Conservation (phyloP, 805 yeast genomes). For the Kuraishia borneana region DNA sequence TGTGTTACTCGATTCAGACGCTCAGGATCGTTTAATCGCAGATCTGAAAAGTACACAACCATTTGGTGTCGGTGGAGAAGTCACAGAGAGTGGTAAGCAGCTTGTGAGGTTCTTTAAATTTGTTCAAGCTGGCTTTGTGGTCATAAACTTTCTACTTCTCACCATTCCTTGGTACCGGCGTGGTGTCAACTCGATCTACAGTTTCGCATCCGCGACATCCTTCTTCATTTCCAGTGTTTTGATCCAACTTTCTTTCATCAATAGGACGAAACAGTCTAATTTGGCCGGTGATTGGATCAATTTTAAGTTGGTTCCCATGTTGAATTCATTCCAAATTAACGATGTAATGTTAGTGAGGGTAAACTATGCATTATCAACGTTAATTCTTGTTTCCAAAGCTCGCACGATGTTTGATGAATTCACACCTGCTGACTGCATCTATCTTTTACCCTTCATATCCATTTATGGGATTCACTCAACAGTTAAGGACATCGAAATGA, state of each 20-base stretch:
- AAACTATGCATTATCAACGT: conserved; percentile 3
- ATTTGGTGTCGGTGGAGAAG: conserved; percentile 6
- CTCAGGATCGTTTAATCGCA: conserved; percentile 11
- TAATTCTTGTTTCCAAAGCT: neutral
- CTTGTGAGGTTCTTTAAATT: conserved; percentile 6
- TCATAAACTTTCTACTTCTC: conserved; percentile 14
- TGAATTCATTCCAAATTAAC: neutral
- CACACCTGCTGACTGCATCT: conserved; percentile 11
- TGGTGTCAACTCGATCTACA: conserved; percentile 11
- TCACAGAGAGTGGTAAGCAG: conserved; percentile 4
- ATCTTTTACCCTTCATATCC: conserved; percentile 14
- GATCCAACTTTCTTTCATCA: conserved; percentile 10
- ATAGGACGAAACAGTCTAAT: conserved; percentile 1
- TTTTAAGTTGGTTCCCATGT: neutral
- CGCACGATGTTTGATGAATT: neutral
- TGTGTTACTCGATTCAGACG: conserved; percentile 12
- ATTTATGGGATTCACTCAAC: conserved; percentile 9
- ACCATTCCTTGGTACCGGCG: conserved; percentile 16
- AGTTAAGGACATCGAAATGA: conserved; percentile 8
- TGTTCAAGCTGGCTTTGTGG: conserved; percentile 8
- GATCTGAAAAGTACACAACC: conserved; percentile 10
- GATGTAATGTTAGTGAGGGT: neutral
- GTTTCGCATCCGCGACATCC: conserved; percentile 14
- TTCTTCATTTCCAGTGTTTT: conserved; percentile 9
- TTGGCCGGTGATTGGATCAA: neutral